phyloP scores from a whole-genome alignment of 2,329 filamentous ascomycete species.

The Gliomastix tumulicola region DNA sequence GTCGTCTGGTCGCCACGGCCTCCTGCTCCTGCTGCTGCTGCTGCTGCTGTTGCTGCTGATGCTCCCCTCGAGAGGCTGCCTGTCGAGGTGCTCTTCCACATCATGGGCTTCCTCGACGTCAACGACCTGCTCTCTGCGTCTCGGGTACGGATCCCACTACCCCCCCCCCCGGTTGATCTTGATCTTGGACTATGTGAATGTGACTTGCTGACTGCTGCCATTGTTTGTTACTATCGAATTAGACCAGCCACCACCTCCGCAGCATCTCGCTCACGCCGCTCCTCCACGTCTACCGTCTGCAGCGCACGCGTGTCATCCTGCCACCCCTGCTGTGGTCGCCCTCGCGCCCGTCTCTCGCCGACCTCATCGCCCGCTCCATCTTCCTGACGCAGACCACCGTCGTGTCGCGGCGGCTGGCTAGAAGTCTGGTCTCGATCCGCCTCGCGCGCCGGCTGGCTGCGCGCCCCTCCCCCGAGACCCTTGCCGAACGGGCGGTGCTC shows the following conservation, averaged over 20 bases:
- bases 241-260: conserved; percentile 59
- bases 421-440: conserved; percentile 58
- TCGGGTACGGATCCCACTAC: conserved; percentile 35
- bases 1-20: no score
- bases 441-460: conserved; percentile 54
- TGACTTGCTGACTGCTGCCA: no score
- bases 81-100: conserved; percentile 49
- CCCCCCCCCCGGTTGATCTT: not conserved
- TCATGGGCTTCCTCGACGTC: conserved; percentile 50
- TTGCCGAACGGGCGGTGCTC: conserved; percentile 58
- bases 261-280: conserved; percentile 57
- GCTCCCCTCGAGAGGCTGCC: conserved; percentile 27
- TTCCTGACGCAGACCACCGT: conserved; percentile 61
- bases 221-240: no score
- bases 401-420: conserved; percentile 55
- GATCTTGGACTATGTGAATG: no score
- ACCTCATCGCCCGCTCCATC: conserved; percentile 58
- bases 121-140: conserved; percentile 48
- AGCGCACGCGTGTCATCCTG: conserved; percentile 45
- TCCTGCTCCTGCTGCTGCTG: not conserved
- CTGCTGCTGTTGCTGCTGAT: no score
- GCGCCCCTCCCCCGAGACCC: conserved; percentile 50
- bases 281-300: conserved; percentile 56
- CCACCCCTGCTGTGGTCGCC: conserved; percentile 48
- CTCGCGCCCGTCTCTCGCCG: conserved; percentile 49